Evolutionary conservation across 2,329 filamentous ascomycete species (phyloP).

Genomic region (Colletotrichum noveboracense): DNA sequence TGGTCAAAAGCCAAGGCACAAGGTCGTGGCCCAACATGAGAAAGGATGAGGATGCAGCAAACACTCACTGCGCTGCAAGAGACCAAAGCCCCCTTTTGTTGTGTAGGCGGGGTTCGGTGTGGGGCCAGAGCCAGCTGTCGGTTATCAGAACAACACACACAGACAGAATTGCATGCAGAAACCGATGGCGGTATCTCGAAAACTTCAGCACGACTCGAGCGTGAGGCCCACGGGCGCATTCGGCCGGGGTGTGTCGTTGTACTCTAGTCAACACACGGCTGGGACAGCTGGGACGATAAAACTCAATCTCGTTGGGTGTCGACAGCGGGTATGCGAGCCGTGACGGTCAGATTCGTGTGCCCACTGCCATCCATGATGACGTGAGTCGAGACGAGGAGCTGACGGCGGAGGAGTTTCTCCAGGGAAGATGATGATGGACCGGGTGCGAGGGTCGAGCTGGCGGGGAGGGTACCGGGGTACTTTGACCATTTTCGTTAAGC

Average conservation of each 20-base stretch:
- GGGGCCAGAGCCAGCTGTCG: background rate
- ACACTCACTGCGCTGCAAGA: background rate
- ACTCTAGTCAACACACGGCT: background rate
- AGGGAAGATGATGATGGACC: background rate
- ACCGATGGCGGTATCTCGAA: background rate
- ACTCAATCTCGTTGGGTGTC: constrained; percentile 15
- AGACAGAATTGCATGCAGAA: background rate
- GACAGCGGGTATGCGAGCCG: background rate
- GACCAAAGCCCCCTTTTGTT: background rate
- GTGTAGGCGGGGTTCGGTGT: background rate
- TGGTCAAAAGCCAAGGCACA: background rate
- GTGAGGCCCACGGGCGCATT: background rate
- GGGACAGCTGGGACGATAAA: background rate
- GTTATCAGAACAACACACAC: background rate
- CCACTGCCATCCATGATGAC: background rate
- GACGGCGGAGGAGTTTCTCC: background rate
- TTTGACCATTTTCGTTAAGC: background rate
- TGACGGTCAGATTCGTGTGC: background rate
- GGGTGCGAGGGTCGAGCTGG: background rate
- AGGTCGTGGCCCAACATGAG: background rate
- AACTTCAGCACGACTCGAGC: constrained; percentile 10
- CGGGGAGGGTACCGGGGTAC: background rate
- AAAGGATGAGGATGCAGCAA: background rate
- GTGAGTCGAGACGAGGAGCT: background rate
- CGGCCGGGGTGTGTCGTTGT: background rate